Percentiles rank a stretch among this genome's conserved stretches.
Conservation (phyloP, 2,329 filamentous ascomycete species). For the Grosmannia serpens region DNA sequence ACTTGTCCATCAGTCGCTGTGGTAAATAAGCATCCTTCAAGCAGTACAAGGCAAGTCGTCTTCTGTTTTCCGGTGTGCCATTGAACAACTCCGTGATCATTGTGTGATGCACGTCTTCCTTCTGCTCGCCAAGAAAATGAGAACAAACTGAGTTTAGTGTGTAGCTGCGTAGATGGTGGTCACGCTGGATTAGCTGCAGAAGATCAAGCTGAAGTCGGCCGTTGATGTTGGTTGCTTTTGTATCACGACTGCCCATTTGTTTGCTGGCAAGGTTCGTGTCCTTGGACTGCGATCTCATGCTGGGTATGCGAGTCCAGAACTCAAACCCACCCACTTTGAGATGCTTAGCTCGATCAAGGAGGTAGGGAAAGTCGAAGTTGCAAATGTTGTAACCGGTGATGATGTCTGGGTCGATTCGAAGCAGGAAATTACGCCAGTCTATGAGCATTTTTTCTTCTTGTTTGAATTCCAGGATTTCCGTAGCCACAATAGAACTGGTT, state of each 20-base stretch:
- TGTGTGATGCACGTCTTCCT: conserved; percentile 96
- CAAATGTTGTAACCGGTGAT: conserved; percentile 98
- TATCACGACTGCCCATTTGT: conserved; percentile 94
- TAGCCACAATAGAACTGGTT: conserved; percentile 89
- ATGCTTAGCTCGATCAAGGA: conserved; percentile 77
- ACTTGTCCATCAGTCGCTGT: conserved; percentile 88
- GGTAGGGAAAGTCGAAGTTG: conserved; percentile 97
- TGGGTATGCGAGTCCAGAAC: conserved; percentile 73
- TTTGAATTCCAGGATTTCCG: conserved; percentile 75
- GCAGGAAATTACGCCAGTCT: conserved; percentile 80
- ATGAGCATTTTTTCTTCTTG: conserved; percentile 83
- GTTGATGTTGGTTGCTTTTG: conserved; percentile 88
- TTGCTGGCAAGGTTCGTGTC: conserved; percentile 90
- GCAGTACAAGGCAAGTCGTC: conserved; percentile 89
- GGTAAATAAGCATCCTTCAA: conserved; percentile 95
- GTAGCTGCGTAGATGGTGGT: conserved; percentile 91
- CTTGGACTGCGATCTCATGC: conserved; percentile 57
- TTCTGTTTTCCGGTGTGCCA: conserved; percentile 82
- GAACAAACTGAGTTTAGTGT: conserved; percentile 93
- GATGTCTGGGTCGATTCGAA: conserved; percentile 87
- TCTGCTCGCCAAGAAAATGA: conserved; percentile 92
- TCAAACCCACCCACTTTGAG: conserved; percentile 73
- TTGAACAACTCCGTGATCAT: conserved; percentile 99
- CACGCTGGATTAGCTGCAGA: conserved; percentile 87
- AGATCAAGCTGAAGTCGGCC: conserved; percentile 87